A percentile compares a stretch with the other conserved stretches of the same genome.
Conservation (phyloP, 352 stramenopile genomes). For the Globisporangium polare region DNA sequence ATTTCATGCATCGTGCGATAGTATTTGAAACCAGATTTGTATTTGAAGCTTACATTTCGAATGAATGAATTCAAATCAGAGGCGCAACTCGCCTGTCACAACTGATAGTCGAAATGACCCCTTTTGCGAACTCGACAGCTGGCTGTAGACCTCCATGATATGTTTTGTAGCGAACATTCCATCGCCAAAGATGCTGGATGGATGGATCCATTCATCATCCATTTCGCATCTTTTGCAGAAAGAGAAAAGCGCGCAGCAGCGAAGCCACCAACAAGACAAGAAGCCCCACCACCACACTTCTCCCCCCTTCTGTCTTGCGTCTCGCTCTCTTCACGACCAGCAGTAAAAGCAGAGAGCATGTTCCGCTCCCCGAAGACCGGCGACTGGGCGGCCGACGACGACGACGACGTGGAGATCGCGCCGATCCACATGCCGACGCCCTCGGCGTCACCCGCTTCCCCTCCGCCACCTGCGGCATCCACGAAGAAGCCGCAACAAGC, state of each 20-base stretch:
- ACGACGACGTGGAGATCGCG: constrained; percentile 58
- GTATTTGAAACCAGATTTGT: too few species aligned
- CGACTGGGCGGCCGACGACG: constrained; percentile 77
- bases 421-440: constrained; percentile 5
- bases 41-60: too few species aligned
- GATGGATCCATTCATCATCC: background rate
- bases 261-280: background rate
- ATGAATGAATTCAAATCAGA: too few species aligned
- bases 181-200: background rate
- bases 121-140: too few species aligned
- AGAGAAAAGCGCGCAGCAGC: background rate
- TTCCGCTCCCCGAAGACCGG: constrained; percentile 63
- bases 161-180: too few species aligned
- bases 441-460: constrained; percentile 7
- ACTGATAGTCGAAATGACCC: too few species aligned
- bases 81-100: too few species aligned
- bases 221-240: background rate
- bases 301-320: background rate
- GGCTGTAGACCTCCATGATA: too few species aligned
- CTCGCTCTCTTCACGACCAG: background rate
- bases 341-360: constrained; percentile 37
- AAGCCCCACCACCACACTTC: too few species aligned
- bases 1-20: too few species aligned
- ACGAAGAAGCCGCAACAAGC: constrained; percentile 14
- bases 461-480: constrained; percentile 2